Evolutionary conservation across 352 stramenopile genomes (phyloP), one percentile per base, ranked within the genome.

Genomic region (Pythium apleroticum): DNA sequence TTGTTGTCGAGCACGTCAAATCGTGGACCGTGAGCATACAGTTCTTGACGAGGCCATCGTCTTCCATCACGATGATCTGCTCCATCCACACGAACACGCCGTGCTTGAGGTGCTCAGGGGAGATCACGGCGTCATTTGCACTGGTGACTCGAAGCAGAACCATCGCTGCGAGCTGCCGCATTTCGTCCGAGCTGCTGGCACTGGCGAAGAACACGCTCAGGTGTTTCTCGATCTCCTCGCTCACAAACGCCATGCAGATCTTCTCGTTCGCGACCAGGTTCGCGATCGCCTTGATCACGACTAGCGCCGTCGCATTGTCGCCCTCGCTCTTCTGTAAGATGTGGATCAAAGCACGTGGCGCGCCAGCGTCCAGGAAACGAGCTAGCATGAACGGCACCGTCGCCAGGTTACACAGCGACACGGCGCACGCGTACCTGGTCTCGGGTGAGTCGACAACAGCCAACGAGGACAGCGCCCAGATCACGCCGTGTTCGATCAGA

Each of bases 211-310:
- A 78, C n/a, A 72, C 65, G 37, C 68, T 77, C 27, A 93, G 58
- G 53, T 89, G 69, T n/a, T 69, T 74, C 56, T 91, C 80, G 20
- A 91, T 69, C 0, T 86, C 83, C 65, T 93, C 83, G 49, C 86
- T 91, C 19, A 90, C 67, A 31, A 93, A 84, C 9, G 72, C 79
- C 54, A 78, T 59, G 48, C 85, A 93, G 17, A 93, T 71, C 73
- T 91, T 91, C 31, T 93, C 83, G 54, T 83, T 91, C 37, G 79
- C 75, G 27, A 91, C 80, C 0, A 93, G 68, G 52, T 93, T 93
- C 19, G 78, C 85, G 55, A 93, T 91, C 7, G 81, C 77, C 58
- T 92, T 90, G 62, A 93, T 74, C 10, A 74, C 75, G 11, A 89
- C 72, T 4, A 91, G 63, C 19, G 79, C 68, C 17, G 80, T 92